Percentiles rank a stretch among this genome's conserved stretches.
Conservation (phyloP, 805 yeast genomes). For the Saccharomycopsis fibuligera region DNA sequence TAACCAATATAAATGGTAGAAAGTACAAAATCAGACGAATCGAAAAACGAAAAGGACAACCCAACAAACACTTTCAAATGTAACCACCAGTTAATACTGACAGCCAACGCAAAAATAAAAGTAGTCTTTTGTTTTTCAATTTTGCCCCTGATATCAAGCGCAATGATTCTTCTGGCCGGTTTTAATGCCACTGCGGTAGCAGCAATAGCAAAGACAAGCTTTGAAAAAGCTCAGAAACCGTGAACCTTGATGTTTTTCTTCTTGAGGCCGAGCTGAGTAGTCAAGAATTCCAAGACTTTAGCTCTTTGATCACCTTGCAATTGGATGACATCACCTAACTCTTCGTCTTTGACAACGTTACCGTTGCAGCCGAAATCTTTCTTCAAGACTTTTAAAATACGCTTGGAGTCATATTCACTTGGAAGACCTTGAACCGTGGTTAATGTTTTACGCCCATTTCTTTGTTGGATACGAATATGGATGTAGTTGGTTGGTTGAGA, state of each 20-base stretch:
- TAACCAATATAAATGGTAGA: too few species aligned
- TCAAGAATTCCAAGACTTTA: slow-evolving; percentile 89
- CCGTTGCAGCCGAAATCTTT: slow-evolving; percentile 99
- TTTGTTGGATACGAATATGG: slow-evolving; percentile 98
- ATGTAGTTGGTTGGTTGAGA: slow-evolving; percentile 92
- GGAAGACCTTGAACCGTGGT: slow-evolving; percentile 99
- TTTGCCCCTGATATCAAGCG: too few species aligned
- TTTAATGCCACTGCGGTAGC: too few species aligned
- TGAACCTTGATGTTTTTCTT: slow-evolving; percentile 97
- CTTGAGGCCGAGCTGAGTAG: slow-evolving; percentile 78
- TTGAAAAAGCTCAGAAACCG: slow-evolving; percentile 64
- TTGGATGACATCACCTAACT: slow-evolving; percentile 94
- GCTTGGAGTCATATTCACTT: slow-evolving; percentile 87
- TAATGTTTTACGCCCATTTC: slow-evolving; percentile 98
- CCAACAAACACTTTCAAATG: neutral
- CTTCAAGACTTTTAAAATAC: slow-evolving; percentile 87
- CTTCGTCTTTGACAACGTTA: slow-evolving; percentile 93
- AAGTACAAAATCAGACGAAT: too few species aligned
- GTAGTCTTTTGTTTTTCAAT: too few species aligned
- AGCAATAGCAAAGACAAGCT: too few species aligned
- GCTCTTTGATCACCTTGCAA: slow-evolving; percentile 98
- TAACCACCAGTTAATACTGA: neutral
- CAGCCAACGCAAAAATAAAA: too few species aligned
- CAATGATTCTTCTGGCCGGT: too few species aligned
- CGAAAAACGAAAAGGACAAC: neutral